Evolutionary conservation across 139 green algal genomes (phyloP), one percentile per base, ranked within the genome.

Genomic region (Tetradesmus lagerheimii): DNA sequence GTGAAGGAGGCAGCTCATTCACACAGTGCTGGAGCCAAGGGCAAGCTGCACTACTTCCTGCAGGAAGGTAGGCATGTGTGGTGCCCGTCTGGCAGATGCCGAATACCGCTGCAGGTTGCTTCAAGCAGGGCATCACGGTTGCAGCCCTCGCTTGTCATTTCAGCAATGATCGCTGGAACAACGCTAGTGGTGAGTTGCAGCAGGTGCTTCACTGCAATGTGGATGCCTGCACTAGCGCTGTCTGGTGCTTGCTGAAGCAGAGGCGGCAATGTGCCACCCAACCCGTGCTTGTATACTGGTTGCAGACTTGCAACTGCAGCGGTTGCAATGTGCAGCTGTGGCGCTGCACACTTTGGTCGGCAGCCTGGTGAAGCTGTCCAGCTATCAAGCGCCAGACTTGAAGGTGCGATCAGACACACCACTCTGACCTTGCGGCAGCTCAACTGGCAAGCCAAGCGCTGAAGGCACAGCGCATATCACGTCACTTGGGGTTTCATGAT

Each of bases 21-120:
- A 23, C 67, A 80, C 64, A 88, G 83, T 20, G 43, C 64, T 37
- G 62, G 50, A 80, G 83, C 83, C n/a, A 62, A 34, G 16, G 83
- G 83, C 57, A 88, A 88, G 62, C 27, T 88, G 23, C 83, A 88
- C 9, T 64, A 88, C 39, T 88, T 74, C 62, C 27, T 88, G 27
- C 38, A 38, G 5, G 83, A 88, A 80, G 83, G 83, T 88, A 87
- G 18, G n/a, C 23, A n/a, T 31, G 18, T 79, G 53, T 81, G n/a
- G n/a, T 29, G 35, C 74, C 16, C 20, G 18, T 8, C 74, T 41
- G 74, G 35, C 15, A 47, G 75, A 5, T 35, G 12, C 11, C 38
- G 71, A 31, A 78, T 11, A 78, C 16, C 34, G 25, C 34, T 39
- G 31, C 31, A 39, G 2, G 25, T 80, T 41, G 71, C 71, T 23